Evolutionary conservation across 768 basidiomycete genomes (phyloP), one percentile per base, ranked within the genome.

Genomic region (Hydnum rufescens): DNA sequence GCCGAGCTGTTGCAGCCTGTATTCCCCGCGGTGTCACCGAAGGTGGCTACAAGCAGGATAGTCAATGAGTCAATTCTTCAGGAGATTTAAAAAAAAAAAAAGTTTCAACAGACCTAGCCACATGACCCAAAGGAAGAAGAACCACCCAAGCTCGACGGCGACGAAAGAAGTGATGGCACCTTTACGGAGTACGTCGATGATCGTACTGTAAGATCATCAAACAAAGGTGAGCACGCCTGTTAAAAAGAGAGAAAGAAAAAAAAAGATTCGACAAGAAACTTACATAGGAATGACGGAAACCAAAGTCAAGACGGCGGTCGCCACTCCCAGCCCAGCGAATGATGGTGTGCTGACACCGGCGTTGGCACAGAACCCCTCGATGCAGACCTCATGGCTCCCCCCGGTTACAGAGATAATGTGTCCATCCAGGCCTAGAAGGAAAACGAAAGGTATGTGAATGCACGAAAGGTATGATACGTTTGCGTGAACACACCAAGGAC

Each of bases 161-260:
- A 66, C 59, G 54, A 58, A 55, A n/a, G 62, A 64, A 8, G 62
- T 61, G 57, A 65, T 57, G 1, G 63, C 58, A 22, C 63, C 61
- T 5, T 53, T 60, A 47, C 60, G 52, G n/a, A 62, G 4, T 26
- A 58, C 49, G 51, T 63, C 63, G 42, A 65, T 50, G n/a, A 60
- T 53, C 26, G 61, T 26, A 51, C 65, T 65, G 48, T n/a, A 16
- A 47, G 44, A 47, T 16, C 13, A 47, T 8, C 26, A 26, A 13
- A 16, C 13, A 13, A 22, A 22, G 13, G 36, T 39, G 13, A 39
- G 0, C 22, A 39, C 36, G 44, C 8, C 44, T 13, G 8, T 47
- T 26, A 16, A 16, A 39, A 39, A 39, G 34, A 19, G 34, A 8
- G 19, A 8, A 39, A 19, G 13, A 16, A 25, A 47, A 8, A 13